phyloP scores from a whole-genome alignment of 305 asterid genomes.

The Fraxinus floribunda region DNA sequence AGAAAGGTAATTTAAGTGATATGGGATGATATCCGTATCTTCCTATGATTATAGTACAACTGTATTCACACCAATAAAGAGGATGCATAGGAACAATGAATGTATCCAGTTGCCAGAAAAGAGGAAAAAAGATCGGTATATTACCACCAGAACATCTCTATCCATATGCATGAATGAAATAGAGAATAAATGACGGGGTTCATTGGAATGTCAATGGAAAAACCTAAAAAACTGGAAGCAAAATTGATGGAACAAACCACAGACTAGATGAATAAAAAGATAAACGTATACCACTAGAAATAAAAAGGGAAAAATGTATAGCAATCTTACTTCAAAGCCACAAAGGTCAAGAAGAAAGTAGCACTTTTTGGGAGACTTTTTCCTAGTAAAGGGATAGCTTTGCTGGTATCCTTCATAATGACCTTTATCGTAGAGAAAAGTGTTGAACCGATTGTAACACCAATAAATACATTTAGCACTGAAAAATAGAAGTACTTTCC shows the following conservation, averaged over 20 bases:
- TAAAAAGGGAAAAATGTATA: background rate
- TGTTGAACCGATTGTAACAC: conserved; percentile 72
- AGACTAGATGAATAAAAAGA: background rate
- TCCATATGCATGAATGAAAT: background rate
- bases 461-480: conserved; percentile 79
- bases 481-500: conserved; percentile 87
- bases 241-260: background rate
- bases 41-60: background rate
- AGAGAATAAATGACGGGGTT: background rate
- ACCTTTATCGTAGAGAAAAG: conserved; percentile 55
- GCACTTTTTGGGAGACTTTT: conserved; percentile 86
- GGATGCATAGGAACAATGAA: background rate
- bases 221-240: background rate
- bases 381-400: conserved; percentile 44
- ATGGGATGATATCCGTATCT: background rate
- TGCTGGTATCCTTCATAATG: conserved; percentile 47
- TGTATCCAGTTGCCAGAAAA: conserved; percentile 3
- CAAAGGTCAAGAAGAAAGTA: conserved; percentile 89
- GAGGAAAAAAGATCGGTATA: background rate
- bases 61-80: background rate
- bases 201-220: background rate
- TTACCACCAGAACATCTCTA: background rate
- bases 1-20: background rate
- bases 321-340: conserved; percentile 75
- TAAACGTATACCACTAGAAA: background rate